Evolutionary conservation across 1,284 basidiomycete genomes (phyloP).

Genomic region (Cryptococcus hybrid): DNA sequence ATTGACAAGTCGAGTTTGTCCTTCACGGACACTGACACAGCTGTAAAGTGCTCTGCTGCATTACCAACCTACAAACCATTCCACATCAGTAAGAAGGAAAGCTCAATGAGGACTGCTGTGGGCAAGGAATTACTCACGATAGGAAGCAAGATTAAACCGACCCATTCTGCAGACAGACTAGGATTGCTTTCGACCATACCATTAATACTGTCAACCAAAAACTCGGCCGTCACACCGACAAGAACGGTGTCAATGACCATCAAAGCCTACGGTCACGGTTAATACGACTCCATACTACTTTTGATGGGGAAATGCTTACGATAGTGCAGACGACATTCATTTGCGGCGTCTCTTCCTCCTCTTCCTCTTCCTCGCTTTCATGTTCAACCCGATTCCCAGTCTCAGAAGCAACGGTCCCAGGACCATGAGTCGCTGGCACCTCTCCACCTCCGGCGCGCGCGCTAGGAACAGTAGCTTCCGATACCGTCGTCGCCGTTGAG

Average conservation of each 20-base stretch:
- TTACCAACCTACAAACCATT: constrained; percentile 37
- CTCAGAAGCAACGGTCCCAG: constrained; percentile 8
- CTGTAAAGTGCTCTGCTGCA: constrained; percentile 73
- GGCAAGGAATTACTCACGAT: constrained; percentile 50
- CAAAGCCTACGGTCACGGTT: constrained; percentile 17
- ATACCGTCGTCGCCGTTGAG: constrained; percentile 7
- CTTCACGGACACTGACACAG: constrained; percentile 83
- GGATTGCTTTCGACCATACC: constrained; percentile 49
- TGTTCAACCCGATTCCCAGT: constrained; percentile 15
- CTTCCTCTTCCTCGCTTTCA: constrained; percentile 40
- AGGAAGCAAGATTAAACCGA: constrained; percentile 82
- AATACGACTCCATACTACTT: no score
- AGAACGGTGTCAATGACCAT: constrained; percentile 44
- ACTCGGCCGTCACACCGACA: constrained; percentile 75
- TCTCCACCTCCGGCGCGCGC: constrained; percentile 2
- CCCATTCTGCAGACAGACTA: constrained; percentile 64
- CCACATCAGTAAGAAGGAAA: not conserved
- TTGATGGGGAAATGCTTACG: constrained; percentile 13
- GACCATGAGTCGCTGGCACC: constrained; percentile 9
- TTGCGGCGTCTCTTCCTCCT: constrained; percentile 51
- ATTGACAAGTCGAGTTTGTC: constrained; percentile 58
- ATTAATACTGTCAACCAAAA: constrained; percentile 47
- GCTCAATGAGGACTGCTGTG: not conserved
- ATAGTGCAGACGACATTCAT: constrained; percentile 55
- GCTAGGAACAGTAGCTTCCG: constrained; percentile 4